Evolutionary conservation across 2,329 filamentous ascomycete genomes (phyloP), one percentile per base, ranked within the genome.

Genomic region (Aspergillus fijiensis): DNA sequence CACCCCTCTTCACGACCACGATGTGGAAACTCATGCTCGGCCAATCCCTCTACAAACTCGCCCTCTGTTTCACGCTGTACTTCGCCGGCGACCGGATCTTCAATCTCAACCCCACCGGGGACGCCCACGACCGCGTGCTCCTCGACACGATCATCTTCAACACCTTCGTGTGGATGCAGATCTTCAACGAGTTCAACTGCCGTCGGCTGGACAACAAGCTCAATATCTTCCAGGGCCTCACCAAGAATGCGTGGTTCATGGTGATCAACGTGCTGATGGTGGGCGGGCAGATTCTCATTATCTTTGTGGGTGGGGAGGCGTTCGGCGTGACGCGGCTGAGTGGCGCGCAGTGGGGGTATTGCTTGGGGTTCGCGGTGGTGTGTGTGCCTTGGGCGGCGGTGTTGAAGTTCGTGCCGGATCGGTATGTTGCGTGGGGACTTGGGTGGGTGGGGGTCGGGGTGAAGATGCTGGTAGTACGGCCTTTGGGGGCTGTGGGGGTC

Each of bases 21-120:
- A 97, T 97, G 93, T 96, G 93, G 92, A 97, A 97, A 83, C 96
- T 96, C 92, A 96, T 97, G 62, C 84, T 96, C 51, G 92, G 92
- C 2, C 92, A 97, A 76, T 86, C 91, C 1, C 83, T 96, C 62
- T 96, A 93, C 76, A 92, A 97, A 74, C 84, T 97, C 0, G 80
- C 81, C 2, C 86, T 87, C 21, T 88, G 92, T 0, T 88, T 96
- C 65, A 80, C 92, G 55, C 82, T 96, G 23, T 91, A 92, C 79
- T 97, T 92, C 68, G 91, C 85, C 29, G 48, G 60, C 1, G 84
- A 82, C 55, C 76, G 74, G 60, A 77, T 69, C 47, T 87, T 90
- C 39, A 19, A 7, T 16, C 80, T 90, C 12, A 80, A 79, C 51
- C 72, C 82, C 3, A 7, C 7, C 27, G 39, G 35, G 1, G 57